Evolutionary conservation across 148 eudicot genomes (phyloP).

Genomic region (Rhododendron kiyosumense): DNA sequence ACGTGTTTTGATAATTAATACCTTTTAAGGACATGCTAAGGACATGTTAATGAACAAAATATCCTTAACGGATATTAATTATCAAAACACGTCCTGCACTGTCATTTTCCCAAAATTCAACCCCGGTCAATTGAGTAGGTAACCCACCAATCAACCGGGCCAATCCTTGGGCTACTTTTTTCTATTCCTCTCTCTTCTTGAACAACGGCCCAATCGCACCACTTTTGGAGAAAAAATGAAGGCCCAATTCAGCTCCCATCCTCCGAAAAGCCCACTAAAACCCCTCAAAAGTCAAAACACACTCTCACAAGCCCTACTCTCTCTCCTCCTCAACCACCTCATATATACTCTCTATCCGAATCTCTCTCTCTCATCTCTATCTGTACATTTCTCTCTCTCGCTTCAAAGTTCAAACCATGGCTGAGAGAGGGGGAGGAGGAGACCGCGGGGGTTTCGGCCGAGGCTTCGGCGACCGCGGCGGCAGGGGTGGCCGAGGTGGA

Average conservation of each 20-base stretch:
- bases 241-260: neutral
- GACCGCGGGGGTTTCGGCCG: conserved; percentile 50
- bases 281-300: neutral
- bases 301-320: neutral
- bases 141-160: no score
- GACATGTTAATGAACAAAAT: no score
- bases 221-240: neutral
- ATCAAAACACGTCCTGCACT: no score
- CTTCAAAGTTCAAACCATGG: neutral
- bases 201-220: neutral
- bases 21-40: no score
- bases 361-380: neutral
- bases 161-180: no score
- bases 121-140: no score
- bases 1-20: no score
- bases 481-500: conserved; percentile 40
- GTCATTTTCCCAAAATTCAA: no score
- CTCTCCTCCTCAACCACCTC: neutral
- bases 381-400: neutral
- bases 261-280: neutral
- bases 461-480: conserved; percentile 26
- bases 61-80: no score
- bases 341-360: neutral
- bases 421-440: conserved; percentile 19
- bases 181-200: no score